Base-by-base conservation (phyloP, 441 rosid species). In the Populus hybrid region DNA sequence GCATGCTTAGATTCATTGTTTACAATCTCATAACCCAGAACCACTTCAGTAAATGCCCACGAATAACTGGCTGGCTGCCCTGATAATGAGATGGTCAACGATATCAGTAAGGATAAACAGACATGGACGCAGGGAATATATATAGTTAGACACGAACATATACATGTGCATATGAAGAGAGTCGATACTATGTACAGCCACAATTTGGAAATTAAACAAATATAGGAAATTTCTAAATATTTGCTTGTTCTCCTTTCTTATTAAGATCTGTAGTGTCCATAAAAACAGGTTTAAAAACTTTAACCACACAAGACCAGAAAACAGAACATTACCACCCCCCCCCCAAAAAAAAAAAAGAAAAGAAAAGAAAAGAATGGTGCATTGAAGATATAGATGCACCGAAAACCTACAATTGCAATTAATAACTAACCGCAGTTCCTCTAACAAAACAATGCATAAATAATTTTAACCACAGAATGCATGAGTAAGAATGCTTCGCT, bases 21-120 rank as follows among this genome's bases (percentile, higher is more conserved):
- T 76, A 81, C 79, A 23, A 90, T 82, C 77, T 92, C 92, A 85
- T 94, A 94, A 79, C 89, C 85, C 85, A 97, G 95, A 87, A 94
- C 81, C 80, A 93, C 97, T 85, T 94, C 98, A 71, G 93, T 87
- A 84, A 97, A 87, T 75, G 98, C 89, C 84, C 91, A 87, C 10
- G 93, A 89, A 77, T 67, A 81, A 76, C 91, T 84, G 74, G 95
- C 91, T 87, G 71, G 91, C 80, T 86, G 90, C 98, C 91, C 98
- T 94, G 87, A 78, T 82, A 73, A 67, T 78, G 83, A 78, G 79
- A 76, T 11, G 68, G 16, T 69, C 61, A 28, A 76, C 71, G 11
- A 57, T 59, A 79, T 66, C 68, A 82, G 75, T 50, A 71, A 61
- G 63, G 46, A 76, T 9, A 28, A n/a, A 18, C 21, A 70, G 21